Evolutionary conservation across 257 asterid genomes (phyloP).

Genomic region (Plantago elongata): DNA sequence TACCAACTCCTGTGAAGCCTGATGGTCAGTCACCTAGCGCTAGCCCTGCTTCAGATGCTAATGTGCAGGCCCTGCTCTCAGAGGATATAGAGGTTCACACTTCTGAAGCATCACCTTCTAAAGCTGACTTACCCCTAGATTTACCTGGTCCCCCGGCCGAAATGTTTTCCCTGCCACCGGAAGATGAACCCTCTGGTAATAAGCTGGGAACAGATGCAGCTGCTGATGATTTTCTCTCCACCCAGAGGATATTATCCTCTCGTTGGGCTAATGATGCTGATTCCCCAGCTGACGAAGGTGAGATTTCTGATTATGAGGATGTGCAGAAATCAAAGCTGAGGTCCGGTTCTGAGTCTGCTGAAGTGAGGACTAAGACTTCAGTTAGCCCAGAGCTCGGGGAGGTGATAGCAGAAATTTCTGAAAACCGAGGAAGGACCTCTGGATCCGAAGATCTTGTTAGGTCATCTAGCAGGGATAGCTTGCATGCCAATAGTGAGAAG

Average conservation of each 20-base stretch:
- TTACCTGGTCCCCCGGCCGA: conserved; percentile 27
- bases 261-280: conserved; percentile 81
- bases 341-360: conserved; percentile 40
- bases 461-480: conserved; percentile 65
- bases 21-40: conserved; percentile 20
- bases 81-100: conserved; percentile 22
- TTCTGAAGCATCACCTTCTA: conserved; percentile 30
- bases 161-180: conserved; percentile 25
- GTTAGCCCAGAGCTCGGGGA: conserved; percentile 55
- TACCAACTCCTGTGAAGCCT: conserved; percentile 33
- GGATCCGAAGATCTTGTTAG: conserved; percentile 55
- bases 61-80: conserved; percentile 21
- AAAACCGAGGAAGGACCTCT: conserved; percentile 43
- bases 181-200: conserved; percentile 26
- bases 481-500: conserved; percentile 33
- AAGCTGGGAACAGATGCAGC: conserved; percentile 22
- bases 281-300: conserved; percentile 76
- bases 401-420: conserved; percentile 47
- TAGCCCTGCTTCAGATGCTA: conserved; percentile 21
- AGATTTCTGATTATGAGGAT: conserved; percentile 51
- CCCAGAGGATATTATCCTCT: conserved; percentile 55
- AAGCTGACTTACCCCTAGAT: conserved; percentile 4
- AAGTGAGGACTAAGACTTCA: conserved; percentile 40
- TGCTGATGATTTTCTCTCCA: conserved; percentile 40
- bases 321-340: conserved; percentile 30